phyloP scores from a whole-genome alignment of 768 basidiomycete species.

The Kwoniella bestiolae region DNA sequence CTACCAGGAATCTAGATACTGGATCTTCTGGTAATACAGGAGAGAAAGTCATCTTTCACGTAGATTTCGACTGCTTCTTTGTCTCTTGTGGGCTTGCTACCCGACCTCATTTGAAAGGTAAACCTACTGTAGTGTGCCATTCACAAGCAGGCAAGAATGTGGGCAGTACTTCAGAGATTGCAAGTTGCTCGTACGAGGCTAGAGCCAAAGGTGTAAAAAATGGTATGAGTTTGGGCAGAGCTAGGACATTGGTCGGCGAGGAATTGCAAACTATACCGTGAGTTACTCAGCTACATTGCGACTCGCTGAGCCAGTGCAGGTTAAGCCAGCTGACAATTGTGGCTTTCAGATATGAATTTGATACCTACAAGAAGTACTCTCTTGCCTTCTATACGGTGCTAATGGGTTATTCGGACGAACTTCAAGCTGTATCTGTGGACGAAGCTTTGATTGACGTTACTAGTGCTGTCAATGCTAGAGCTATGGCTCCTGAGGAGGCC shows the following conservation, averaged over 20 bases:
- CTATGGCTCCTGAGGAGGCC: constrained; percentile 44
- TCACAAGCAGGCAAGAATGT: constrained; percentile 77
- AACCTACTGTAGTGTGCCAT: constrained; percentile 93
- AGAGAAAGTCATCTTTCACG: constrained; percentile 62
- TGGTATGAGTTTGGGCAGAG: constrained; percentile 73
- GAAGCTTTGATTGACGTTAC: constrained; percentile 93
- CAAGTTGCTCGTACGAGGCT: constrained; percentile 93
- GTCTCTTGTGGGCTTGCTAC: constrained; percentile 84
- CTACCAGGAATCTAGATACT: constrained; percentile 1
- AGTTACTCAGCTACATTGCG: constrained; percentile 27
- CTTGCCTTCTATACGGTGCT: constrained; percentile 90
- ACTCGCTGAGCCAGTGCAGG: not conserved
- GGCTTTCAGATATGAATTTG: constrained; percentile 75
- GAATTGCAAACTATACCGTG: constrained; percentile 61
- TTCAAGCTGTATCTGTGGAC: constrained; percentile 95
- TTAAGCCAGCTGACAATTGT: constrained; percentile 5
- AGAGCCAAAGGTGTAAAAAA: constrained; percentile 83
- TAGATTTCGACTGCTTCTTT: constrained; percentile 91
- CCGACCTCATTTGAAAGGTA: constrained; percentile 79
- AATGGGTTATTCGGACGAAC: constrained; percentile 83
- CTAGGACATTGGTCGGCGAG: constrained; percentile 47
- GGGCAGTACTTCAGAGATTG: constrained; percentile 87
- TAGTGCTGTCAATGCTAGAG: constrained; percentile 53
- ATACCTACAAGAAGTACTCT: constrained; percentile 85
- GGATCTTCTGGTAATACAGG: constrained; percentile 53